phyloP scores from a whole-genome alignment of 75 land plant genomes.

The Sequoia sempervirens region DNA sequence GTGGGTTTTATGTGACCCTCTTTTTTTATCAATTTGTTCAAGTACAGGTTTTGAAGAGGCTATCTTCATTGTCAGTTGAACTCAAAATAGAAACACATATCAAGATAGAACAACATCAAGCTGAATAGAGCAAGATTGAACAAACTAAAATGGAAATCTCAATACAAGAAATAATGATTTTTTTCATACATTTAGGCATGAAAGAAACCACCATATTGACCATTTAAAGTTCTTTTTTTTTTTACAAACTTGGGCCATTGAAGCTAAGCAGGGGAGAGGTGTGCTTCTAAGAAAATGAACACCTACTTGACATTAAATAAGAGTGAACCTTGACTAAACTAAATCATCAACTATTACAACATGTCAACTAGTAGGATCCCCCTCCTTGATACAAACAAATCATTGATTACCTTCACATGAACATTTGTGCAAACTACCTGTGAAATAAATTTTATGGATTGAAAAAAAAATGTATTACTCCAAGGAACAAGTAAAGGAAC shows the following conservation, averaged over 20 bases:
- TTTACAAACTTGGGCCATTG: not conserved
- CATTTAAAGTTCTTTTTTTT: not conserved
- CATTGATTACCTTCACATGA: constrained; percentile 84
- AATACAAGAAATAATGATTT: not conserved
- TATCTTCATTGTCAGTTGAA: not conserved
- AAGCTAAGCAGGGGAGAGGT: not conserved
- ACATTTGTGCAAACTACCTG: constrained; percentile 81
- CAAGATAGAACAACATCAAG: not conserved
- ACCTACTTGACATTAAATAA: constrained; percentile 82
- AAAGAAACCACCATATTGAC: not conserved
- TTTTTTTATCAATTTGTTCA: not conserved
- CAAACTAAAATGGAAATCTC: not conserved
- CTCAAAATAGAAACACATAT: not conserved
- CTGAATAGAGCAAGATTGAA: not conserved
- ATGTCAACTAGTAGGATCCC: constrained; percentile 70
- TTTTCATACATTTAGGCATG: not conserved
- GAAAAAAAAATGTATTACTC: not conserved
- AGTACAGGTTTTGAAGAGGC: not conserved
- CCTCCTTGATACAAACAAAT: constrained; percentile 82
- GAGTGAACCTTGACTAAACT: constrained; percentile 85
- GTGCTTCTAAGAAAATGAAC: not conserved
- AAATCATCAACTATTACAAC: constrained; percentile 93
- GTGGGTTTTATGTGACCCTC: not conserved
- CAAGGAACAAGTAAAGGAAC: not conserved
- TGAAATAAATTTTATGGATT: not conserved